Conservation (phyloP, 441 rosid species). For the Bruguiera hainesii region DNA sequence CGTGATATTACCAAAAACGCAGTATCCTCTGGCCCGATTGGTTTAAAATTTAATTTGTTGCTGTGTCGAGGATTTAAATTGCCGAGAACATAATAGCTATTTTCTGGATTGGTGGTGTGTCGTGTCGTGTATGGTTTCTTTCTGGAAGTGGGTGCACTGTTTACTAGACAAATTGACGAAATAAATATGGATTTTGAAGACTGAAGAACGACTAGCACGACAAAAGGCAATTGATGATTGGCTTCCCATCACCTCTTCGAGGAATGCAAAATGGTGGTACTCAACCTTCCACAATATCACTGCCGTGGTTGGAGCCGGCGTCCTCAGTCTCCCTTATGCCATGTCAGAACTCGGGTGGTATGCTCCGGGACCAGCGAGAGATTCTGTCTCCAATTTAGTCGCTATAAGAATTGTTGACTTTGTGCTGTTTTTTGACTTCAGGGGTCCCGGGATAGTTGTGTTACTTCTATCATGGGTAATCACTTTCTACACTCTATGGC, state of each 20-base stretch:
- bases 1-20: too few relatives aligned
- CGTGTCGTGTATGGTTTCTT: too few relatives aligned
- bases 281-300: constrained; percentile 88
- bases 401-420: neutral
- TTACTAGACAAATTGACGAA: too few relatives aligned
- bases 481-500: constrained; percentile 66
- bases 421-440: constrained; percentile 3
- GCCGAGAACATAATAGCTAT: too few relatives aligned
- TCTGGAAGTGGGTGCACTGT: too few relatives aligned
- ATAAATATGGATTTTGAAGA: constrained; percentile 18
- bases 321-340: constrained; percentile 75
- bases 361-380: neutral
- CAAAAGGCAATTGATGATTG: constrained; percentile 67
- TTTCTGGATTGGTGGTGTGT: too few relatives aligned
- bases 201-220: constrained; percentile 35
- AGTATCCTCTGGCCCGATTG: too few relatives aligned
- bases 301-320: constrained; percentile 91
- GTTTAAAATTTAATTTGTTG: too few relatives aligned
- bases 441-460: constrained; percentile 61
- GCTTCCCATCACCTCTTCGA: constrained; percentile 69
- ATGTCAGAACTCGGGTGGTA: constrained; percentile 82
- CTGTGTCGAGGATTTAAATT: too few relatives aligned
- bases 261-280: constrained; percentile 90
- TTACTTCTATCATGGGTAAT: constrained; percentile 50
- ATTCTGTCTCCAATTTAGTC: neutral